phyloP scores from a whole-genome alignment of 192 early-diverging fungal genomes.

The Podila epigama region DNA sequence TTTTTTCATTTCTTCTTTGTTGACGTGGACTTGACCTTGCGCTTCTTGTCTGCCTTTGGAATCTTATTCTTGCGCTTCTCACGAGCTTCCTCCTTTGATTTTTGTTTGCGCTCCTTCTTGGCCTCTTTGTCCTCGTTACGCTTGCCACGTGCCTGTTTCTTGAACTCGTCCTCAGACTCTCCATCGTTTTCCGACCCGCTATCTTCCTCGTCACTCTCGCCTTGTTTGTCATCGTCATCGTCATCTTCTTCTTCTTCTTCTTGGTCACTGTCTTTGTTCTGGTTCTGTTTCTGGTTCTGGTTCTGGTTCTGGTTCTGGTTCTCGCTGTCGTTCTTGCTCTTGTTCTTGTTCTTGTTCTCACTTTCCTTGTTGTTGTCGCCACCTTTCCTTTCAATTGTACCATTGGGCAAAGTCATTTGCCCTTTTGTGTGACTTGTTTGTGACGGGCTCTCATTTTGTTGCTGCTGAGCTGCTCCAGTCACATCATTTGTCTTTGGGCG shows the following conservation, averaged over 20 bases:
- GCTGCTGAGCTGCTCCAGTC: conserved; percentile 4
- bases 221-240: conserved; percentile 51
- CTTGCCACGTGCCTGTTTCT: conserved; percentile 66
- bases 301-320: conserved; percentile 5
- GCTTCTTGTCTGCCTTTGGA: conserved; percentile 96
- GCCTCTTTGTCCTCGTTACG: conserved; percentile 87
- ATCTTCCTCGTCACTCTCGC: conserved; percentile 43
- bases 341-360: conserved; percentile 6
- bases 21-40: conserved; percentile 78
- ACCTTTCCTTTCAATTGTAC: neutral
- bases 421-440: conserved; percentile 6
- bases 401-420: neutral
- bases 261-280: conserved; percentile 43
- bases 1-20: conserved; percentile 55
- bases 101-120: conserved; percentile 89
- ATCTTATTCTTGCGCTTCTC: conserved; percentile 94
- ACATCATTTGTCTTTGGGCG: conserved; percentile 23
- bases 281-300: conserved; percentile 35
- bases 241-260: conserved; percentile 50
- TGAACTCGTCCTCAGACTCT: conserved; percentile 31
- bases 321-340: conserved; percentile 28
- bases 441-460: conserved; percentile 23
- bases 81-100: conserved; percentile 87
- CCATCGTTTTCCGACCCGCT: conserved; percentile 27
- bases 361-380: neutral